These are phyloP conservation scores for Naegleria fowleri DNA, from an alignment of 208 protist species.

Conservation along the genomic window DNA sequence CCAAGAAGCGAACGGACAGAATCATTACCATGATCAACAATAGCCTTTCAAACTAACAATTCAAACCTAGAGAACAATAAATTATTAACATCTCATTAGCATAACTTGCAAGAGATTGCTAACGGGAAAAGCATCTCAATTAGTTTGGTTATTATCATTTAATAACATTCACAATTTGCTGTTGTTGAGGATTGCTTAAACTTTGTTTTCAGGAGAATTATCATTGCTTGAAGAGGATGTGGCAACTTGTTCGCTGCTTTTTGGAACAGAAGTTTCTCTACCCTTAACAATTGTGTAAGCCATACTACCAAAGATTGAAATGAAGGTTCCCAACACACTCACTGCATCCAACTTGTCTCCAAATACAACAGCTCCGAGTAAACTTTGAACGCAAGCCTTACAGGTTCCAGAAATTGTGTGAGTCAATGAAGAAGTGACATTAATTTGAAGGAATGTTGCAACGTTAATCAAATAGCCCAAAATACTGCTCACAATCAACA, in stretches of 20 bases:
- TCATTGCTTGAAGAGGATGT: neutral
- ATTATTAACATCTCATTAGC: conserved; percentile 34
- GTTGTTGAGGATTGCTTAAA: too few relatives aligned
- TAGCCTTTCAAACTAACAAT: neutral
- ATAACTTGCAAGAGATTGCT: conserved; percentile 38
- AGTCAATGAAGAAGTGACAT: conserved; percentile 5
- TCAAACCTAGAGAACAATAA: conserved; percentile 40
- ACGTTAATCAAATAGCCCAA: conserved; percentile 29
- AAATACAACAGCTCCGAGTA: conserved; percentile 5
- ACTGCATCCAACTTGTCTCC: neutral
- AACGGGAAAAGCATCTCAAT: conserved; percentile 29
- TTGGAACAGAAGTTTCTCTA: neutral
- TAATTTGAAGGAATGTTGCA: conserved; percentile 24
- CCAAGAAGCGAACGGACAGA: neutral
- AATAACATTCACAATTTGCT: too few relatives aligned
- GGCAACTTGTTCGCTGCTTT: neutral
- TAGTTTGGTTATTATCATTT: too few relatives aligned
- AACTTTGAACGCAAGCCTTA: conserved; percentile 30
- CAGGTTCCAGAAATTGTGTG: conserved; percentile 22
- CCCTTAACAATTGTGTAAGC: neutral
- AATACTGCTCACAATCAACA: neutral
- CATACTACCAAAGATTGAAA: conserved; percentile 10
- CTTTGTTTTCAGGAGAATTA: neutral
- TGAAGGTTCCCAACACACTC: neutral
- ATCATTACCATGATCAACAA: conserved; percentile 22